Percentiles rank a stretch among this genome's conserved stretches.
phyloP scores from a whole-genome alignment of 106 monocot genomes.

The Hemerocallis citrina region DNA sequence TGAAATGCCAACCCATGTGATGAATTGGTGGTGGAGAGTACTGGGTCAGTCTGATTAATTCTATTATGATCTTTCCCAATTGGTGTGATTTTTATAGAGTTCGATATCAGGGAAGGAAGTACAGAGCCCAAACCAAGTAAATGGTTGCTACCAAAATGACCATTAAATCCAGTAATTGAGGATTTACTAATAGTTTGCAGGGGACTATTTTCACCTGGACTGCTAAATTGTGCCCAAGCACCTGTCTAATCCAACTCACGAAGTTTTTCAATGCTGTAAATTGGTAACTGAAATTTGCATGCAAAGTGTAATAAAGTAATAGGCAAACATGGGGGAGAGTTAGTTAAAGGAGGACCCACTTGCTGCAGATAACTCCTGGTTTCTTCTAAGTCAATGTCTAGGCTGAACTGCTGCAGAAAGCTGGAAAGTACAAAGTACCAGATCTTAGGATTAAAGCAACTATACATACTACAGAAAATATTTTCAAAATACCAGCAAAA shows the following conservation, averaged over 20 bases:
- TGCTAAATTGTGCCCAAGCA: constrained; percentile 58
- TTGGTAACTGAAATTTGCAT: too few relatives aligned
- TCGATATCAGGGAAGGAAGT: constrained; percentile 34
- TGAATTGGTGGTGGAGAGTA: constrained; percentile 8
- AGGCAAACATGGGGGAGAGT: constrained; percentile 60
- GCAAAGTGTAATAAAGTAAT: too few relatives aligned
- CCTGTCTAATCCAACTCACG: constrained; percentile 16
- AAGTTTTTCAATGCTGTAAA: too few relatives aligned
- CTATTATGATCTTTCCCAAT: constrained; percentile 46
- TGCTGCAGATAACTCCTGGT: constrained; percentile 39
- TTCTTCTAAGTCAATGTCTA: constrained; percentile 70
- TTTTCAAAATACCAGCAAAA: not conserved
- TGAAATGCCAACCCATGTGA: constrained; percentile 25
- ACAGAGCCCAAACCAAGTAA: constrained; percentile 48
- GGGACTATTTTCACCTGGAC: constrained; percentile 46
- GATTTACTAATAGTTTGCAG: constrained; percentile 38
- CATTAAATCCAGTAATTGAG: constrained; percentile 27
- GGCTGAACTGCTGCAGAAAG: constrained; percentile 67
- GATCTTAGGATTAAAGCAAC: not conserved
- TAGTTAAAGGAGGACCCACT: constrained; percentile 66
- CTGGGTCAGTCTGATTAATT: constrained; percentile 20
- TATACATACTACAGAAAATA: not conserved
- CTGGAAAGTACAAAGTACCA: constrained; percentile 19
- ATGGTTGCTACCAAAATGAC: constrained; percentile 25
- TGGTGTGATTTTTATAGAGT: constrained; percentile 42